A percentile compares a stretch with the other conserved stretches of the same genome.
phyloP scores from a whole-genome alignment of 352 stramenopile genomes.

The Globisporangium echinulatum region DNA sequence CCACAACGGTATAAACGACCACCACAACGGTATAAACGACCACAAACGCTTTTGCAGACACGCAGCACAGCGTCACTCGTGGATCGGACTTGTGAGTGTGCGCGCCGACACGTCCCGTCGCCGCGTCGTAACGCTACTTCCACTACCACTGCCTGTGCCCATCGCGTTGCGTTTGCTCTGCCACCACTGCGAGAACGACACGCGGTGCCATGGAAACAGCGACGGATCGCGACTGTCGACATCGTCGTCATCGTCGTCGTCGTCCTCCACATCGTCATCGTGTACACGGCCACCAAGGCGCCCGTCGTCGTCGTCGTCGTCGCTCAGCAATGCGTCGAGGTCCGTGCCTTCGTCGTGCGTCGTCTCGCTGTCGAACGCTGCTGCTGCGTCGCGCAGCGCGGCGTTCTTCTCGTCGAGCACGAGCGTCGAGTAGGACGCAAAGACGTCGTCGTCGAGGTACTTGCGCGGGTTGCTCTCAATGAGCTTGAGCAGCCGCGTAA shows the following conservation, averaged over 20 bases:
- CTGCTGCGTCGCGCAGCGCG: slow-evolving; percentile 9
- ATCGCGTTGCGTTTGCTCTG: slow-evolving; percentile 33
- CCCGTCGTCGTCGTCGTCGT: slow-evolving; percentile 44
- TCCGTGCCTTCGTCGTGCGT: slow-evolving; percentile 60
- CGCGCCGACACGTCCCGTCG: slow-evolving; percentile 11
- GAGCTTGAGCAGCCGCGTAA: slow-evolving; percentile 74
- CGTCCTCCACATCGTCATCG: slow-evolving; percentile 18
- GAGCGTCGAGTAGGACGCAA: slow-evolving; percentile 63
- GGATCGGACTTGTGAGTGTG: slow-evolving; percentile 11
- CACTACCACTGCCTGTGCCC: neutral
- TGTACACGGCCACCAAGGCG: slow-evolving; percentile 19
- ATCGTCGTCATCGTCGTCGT: neutral
- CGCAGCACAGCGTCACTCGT: slow-evolving; percentile 2
- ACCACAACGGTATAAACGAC: neutral
- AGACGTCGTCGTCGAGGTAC: slow-evolving; percentile 85
- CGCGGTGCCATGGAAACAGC: slow-evolving; percentile 63
- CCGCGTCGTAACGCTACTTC: neutral
- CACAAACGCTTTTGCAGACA: neutral
- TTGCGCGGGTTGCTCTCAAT: slow-evolving; percentile 87
- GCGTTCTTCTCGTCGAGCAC: slow-evolving; percentile 63
- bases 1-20: neutral
- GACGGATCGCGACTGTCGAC: slow-evolving; percentile 20
- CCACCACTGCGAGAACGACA: slow-evolving; percentile 81
- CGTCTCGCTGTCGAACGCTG: slow-evolving; percentile 30
- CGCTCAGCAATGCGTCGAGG: slow-evolving; percentile 54